Evolutionary conservation across 441 rosid species (phyloP).

Genomic region (Brassica hybrid): DNA sequence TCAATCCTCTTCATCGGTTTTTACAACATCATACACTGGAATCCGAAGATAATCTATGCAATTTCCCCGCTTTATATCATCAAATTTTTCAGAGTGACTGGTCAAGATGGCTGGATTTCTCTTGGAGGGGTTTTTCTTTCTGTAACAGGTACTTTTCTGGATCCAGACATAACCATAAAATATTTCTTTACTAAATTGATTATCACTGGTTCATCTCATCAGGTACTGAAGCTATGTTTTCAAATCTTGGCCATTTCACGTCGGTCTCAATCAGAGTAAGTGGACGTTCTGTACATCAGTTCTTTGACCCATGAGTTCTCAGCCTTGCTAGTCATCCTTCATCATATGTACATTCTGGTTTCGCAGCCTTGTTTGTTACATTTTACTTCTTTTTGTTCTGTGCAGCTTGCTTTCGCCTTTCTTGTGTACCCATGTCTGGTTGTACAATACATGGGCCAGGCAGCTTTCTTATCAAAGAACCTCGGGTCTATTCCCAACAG

Average conservation of each 20-base stretch:
- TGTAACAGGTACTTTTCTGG: slow-evolving; percentile 70
- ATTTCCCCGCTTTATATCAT: slow-evolving; percentile 79
- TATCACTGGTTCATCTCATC: slow-evolving; percentile 47
- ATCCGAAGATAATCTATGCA: slow-evolving; percentile 73
- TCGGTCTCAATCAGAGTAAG: slow-evolving; percentile 79
- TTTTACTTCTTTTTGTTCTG: slow-evolving; percentile 31
- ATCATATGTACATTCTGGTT: slow-evolving; percentile 6
- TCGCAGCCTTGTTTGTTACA: slow-evolving; percentile 37
- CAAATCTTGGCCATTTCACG: slow-evolving; percentile 95
- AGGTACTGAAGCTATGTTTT: slow-evolving; percentile 98
- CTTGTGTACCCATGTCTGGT: slow-evolving; percentile 91
- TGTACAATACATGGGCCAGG: slow-evolving; percentile 97
- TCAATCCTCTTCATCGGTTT: slow-evolving; percentile 73
- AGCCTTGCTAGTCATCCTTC: slow-evolving; percentile 25
- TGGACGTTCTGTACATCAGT: slow-evolving; percentile 34
- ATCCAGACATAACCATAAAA: slow-evolving; percentile 12
- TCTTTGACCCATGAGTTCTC: slow-evolving; percentile 23
- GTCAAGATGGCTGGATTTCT: slow-evolving; percentile 92
- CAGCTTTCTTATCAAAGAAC: slow-evolving; percentile 89
- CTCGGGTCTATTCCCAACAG: slow-evolving; percentile 47
- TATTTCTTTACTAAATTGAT: slow-evolving; percentile 30
- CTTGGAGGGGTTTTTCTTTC: slow-evolving; percentile 92
- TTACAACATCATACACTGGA: slow-evolving; percentile 74
- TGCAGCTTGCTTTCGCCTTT: slow-evolving; percentile 81
- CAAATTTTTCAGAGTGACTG: slow-evolving; percentile 71